These are phyloP conservation scores for Tylopilus sp. DNA, from an alignment of 768 basidiomycete genomes.

Conservation along the genomic window DNA sequence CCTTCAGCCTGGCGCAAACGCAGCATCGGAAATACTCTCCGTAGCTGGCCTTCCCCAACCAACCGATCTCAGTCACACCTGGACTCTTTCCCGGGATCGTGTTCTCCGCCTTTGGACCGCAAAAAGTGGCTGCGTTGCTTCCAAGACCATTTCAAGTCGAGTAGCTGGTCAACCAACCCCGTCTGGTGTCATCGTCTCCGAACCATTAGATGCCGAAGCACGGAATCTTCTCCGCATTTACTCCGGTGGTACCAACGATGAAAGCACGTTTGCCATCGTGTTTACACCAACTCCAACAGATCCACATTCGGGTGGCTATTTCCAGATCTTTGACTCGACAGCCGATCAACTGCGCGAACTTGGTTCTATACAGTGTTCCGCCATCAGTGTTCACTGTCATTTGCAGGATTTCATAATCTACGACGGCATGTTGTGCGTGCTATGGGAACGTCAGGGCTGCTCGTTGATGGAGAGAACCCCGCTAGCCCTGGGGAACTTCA, in stretches of 20 bases:
- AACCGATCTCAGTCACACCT: slow-evolving; percentile 69
- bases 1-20: slow-evolving; percentile 42
- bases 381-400: slow-evolving; percentile 60
- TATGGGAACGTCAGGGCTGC: slow-evolving; percentile 82
- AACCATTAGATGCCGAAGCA: slow-evolving; percentile 56
- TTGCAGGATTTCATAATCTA: slow-evolving; percentile 76
- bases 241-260: slow-evolving; percentile 41
- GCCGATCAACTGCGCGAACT: slow-evolving; percentile 58
- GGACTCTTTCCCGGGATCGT: slow-evolving; percentile 85
- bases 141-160: slow-evolving; percentile 47
- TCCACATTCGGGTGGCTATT: slow-evolving; percentile 71
- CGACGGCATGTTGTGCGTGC: slow-evolving; percentile 51
- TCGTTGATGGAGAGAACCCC: slow-evolving; percentile 61
- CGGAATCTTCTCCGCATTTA: slow-evolving; percentile 67
- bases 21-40: slow-evolving; percentile 62
- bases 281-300: slow-evolving; percentile 71
- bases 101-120: slow-evolving; percentile 83
- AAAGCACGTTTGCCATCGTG: slow-evolving; percentile 59
- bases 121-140: slow-evolving; percentile 67
- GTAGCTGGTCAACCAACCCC: slow-evolving; percentile 31
- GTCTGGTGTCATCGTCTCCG: slow-evolving; percentile 33
- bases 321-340: slow-evolving; percentile 60
- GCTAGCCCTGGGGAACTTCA: slow-evolving; percentile 38
- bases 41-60: slow-evolving; percentile 73
- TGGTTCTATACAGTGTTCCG: slow-evolving; percentile 57